phyloP scores from a whole-genome alignment of 495 filamentous ascomycete genomes.

The Penicillium samsonianum region DNA sequence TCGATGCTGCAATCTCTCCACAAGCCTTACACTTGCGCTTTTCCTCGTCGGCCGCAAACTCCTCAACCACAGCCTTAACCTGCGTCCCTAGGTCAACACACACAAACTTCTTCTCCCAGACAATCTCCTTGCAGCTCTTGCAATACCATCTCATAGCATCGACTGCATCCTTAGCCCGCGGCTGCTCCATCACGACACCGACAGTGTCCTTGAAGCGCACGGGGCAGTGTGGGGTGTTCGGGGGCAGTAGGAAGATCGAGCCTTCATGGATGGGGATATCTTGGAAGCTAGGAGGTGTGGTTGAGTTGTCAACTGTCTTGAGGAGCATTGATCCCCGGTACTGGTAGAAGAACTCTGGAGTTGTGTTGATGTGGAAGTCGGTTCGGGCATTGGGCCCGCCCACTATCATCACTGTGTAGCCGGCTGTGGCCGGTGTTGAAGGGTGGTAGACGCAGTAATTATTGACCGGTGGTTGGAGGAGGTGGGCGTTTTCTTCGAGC shows the following conservation, averaged over 20 bases:
- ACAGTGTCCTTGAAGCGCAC: conserved; percentile 69
- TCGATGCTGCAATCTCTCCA: conserved; percentile 66
- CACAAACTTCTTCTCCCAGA: conserved; percentile 84
- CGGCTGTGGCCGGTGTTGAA: conserved; percentile 41
- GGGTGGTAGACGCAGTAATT: conserved; percentile 94
- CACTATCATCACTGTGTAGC: conserved; percentile 70
- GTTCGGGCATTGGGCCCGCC: conserved; percentile 95
- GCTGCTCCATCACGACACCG: conserved; percentile 89
- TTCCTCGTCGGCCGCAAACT: conserved; percentile 69
- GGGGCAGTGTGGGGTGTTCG: conserved; percentile 84
- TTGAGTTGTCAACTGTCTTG: conserved; percentile 73
- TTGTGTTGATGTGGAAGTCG: conserved; percentile 98
- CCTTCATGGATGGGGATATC: conserved; percentile 91
- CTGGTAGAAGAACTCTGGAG: conserved; percentile 98
- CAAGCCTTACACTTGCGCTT: conserved; percentile 78
- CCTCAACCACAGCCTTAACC: conserved; percentile 90
- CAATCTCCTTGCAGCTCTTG: conserved; percentile 62
- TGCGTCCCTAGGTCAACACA: conserved; percentile 95
- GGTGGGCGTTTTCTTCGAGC: conserved; percentile 89
- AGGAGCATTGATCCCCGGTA: conserved; percentile 91
- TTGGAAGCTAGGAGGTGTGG: conserved; percentile 58
- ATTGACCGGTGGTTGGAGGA: conserved; percentile 93
- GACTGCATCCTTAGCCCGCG: conserved; percentile 63
- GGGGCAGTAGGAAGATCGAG: conserved; percentile 90
- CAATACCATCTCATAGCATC: conserved; percentile 91